Evolutionary conservation across 2,329 filamentous ascomycete genomes (phyloP).

Genomic region (Lachnellula suecica): DNA sequence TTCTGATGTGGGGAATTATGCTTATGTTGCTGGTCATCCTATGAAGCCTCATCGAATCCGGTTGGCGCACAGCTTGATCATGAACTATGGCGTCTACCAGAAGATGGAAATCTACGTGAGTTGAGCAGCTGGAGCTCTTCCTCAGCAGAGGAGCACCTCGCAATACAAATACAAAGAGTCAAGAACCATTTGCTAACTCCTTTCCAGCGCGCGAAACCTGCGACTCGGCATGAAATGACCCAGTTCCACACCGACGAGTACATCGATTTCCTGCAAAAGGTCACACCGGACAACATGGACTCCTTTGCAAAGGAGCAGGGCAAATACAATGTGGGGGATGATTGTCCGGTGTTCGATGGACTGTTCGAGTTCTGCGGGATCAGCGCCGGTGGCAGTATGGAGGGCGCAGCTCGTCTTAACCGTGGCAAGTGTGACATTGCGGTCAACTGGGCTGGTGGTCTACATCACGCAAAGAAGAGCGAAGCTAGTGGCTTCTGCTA

Average conservation of each 20-base stretch:
- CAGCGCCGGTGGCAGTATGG: constrained; percentile 90
- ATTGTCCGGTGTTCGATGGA: constrained; percentile 96
- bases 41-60: constrained; percentile 99
- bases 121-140: constrained; percentile 15
- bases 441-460: constrained; percentile 95
- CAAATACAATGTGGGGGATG: constrained; percentile 93
- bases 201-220: constrained; percentile 75
- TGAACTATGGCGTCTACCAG: constrained; percentile 94
- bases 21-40: constrained; percentile 92
- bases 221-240: constrained; percentile 84
- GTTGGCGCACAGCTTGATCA: constrained; percentile 90
- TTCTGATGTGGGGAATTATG: constrained; percentile 96
- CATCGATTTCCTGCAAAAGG: constrained; percentile 90
- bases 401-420: constrained; percentile 86
- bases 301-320: constrained; percentile 85
- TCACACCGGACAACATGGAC: constrained; percentile 99
- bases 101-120: constrained; percentile 95
- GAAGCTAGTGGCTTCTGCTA: constrained; percentile 98
- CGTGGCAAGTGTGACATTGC: constrained; percentile 94
- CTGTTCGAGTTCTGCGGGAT: constrained; percentile 97
- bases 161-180: background rate
- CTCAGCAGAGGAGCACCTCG: background rate
- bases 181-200: constrained; percentile 6
- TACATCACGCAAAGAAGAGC: constrained; percentile 96
- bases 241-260: constrained; percentile 96